These are phyloP conservation scores for Inga oerstediana DNA, from an alignment of 306 rosid species.

Conservation along the genomic window DNA sequence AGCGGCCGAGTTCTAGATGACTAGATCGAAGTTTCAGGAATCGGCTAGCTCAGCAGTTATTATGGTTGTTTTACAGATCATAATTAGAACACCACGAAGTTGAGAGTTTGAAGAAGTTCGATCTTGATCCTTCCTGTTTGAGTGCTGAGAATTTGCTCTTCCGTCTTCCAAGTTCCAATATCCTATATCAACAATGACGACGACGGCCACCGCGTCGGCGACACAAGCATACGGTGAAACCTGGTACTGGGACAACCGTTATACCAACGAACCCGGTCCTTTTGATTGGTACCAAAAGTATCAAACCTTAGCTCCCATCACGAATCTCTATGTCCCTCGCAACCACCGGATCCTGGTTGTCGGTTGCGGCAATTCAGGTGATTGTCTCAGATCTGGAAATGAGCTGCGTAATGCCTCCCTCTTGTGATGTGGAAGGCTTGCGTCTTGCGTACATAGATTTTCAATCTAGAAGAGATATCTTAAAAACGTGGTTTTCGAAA, in stretches of 20 bases:
- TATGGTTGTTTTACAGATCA: background rate
- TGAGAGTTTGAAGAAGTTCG: background rate
- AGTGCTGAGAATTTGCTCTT: background rate
- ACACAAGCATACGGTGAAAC: slow-evolving; percentile 84
- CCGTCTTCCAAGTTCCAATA: background rate
- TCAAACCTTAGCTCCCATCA: slow-evolving; percentile 67
- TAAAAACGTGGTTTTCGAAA: background rate
- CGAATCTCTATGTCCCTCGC: slow-evolving; percentile 58
- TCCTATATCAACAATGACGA: slow-evolving; percentile 15
- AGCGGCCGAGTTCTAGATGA: background rate
- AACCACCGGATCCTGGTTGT: slow-evolving; percentile 57
- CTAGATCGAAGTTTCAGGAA: background rate
- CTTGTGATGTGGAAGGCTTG: background rate
- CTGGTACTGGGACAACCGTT: slow-evolving; percentile 90
- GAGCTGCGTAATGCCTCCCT: background rate
- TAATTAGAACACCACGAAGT: background rate
- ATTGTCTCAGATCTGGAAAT: slow-evolving; percentile 23
- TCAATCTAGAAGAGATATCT: background rate
- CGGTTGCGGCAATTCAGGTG: slow-evolving; percentile 88
- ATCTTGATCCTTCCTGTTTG: background rate
- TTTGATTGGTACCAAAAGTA: slow-evolving; percentile 95
- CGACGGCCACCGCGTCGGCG: slow-evolving; percentile 34
- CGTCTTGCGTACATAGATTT: slow-evolving; percentile 14
- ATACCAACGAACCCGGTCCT: slow-evolving; percentile 65
- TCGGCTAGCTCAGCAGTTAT: background rate